Evolutionary conservation across 2,329 filamentous ascomycete species (phyloP), one percentile per base, ranked within the genome.

Genomic region (Fusarium temperatum): DNA sequence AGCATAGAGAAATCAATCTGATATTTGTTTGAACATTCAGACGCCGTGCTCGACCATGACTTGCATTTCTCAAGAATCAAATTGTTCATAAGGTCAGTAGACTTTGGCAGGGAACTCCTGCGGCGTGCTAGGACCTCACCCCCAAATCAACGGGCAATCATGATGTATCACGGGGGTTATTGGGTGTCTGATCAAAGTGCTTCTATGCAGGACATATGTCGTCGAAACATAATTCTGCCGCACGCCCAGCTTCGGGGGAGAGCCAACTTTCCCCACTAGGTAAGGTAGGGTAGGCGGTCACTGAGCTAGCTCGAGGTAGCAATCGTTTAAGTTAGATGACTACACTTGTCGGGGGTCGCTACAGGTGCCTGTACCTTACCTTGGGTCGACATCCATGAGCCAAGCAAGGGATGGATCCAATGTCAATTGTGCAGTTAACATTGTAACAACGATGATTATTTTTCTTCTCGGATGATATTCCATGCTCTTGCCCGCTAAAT

Each of bases 1-100:
- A 69, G 26, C 35, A 59, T 61, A 61, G 50, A 73, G 58, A 70
- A 66, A 41, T 41, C 54, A 54, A 60, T 62, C 35, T 59, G 39
- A 51, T 68, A 63, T 73, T 75, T 41, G 50, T 36, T 50, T 55
- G 39, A 59, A 36, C 57, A 44, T 50, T 61, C 50, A 53, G 72
- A 64, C 18, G 35, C 24, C 45, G 32, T 32, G 50, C 32, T 30
- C 22, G 50, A 24, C 15, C 28, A 51, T 53, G 24, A 53, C 50
- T 39, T 56, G 15, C 10, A 57, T 26, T 26, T 32, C 28, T 18
- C 30, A n/a, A 50, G 26, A 50, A 18, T 22, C n/a, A 28, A 10
- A 47, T 18, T 47, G 20, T 48, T n/a, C 13, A 10, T 32, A 17
- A n/a, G 28, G 4, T 50, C 47, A 50, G 24, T 42, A n/a, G 26